Base-by-base conservation (phyloP, 106 monocot genomes). In the Cymbidium sinense region DNA sequence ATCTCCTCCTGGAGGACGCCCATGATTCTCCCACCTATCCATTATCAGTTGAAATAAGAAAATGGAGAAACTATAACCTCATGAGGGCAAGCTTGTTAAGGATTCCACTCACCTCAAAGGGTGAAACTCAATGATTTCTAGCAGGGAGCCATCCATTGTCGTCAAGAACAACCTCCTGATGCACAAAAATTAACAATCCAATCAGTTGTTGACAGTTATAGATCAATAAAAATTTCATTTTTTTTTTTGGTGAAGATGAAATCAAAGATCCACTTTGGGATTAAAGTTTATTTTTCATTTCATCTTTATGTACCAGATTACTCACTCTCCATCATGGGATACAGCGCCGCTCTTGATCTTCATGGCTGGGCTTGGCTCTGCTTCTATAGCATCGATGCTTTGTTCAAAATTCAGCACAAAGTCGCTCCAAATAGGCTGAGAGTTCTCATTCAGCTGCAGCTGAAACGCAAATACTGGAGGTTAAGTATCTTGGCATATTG, bases 321-420 rank as follows among this genome's bases (percentile, higher is more conserved):
- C 93, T 89, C 89, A 96, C 95, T 87, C 85, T 89, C 90, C 89
- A 83, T 96, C 79, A 77, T 78, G 33, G 12, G 93, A 89, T 77
- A 83, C 77, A 18, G 78, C 70, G 23, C 89, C 88, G 11, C 85
- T 84, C 50, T 91, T 93, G 27, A 96, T 87, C 39, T 28, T 51
- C 43, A 87, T 43, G 27, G 35, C 73, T 50, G 21, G 69, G 82
- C 41, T 83, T 80, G 64, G 33, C 58, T 85, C 82, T 65, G 27
- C 51, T 87, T 84, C 82, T 79, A 67, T 76, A 64, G 28, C 62
- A 36, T 70, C 36, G 19, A 70, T 79, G 20, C 43, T 79, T 80
- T 73, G 36, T 73, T 85, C 85, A 52, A 47, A 34, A 15, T 44
- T 69, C 50, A 86, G 82, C 31, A 43, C n/a, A n/a, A 86, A 30